Evolutionary conservation across 106 monocot species (phyloP).

Genomic region (Dioscorea zingiberensis): DNA sequence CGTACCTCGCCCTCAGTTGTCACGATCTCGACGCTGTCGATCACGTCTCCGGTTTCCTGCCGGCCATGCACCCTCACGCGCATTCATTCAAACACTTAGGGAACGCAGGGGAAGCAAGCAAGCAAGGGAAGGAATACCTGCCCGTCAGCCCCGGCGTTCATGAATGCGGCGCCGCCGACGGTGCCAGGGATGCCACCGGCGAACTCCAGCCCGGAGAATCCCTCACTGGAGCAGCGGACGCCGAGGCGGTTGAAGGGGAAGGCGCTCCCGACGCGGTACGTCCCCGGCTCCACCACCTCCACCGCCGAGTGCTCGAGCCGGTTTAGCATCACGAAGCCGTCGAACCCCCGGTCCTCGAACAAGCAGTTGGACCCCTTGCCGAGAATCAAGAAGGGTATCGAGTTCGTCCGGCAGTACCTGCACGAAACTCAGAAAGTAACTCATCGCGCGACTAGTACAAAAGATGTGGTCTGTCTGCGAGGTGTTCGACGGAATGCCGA

Average conservation of each 20-base stretch:
- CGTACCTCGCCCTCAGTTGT: constrained; percentile 12
- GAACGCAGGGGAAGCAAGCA: neutral
- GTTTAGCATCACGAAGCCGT: constrained; percentile 28
- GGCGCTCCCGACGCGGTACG: constrained; percentile 28
- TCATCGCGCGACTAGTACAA: no score
- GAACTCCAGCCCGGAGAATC: constrained; percentile 29
- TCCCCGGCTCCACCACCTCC: constrained; percentile 11
- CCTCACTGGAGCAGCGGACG: constrained; percentile 10
- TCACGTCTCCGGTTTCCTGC: constrained; percentile 26
- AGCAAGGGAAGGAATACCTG: constrained; percentile 7
- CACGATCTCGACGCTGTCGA: constrained; percentile 24
- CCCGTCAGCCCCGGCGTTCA: constrained; percentile 28
- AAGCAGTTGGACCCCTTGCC: constrained; percentile 33
- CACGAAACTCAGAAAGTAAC: neutral
- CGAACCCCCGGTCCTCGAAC: constrained; percentile 35
- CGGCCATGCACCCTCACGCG: neutral
- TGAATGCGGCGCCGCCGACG: constrained; percentile 25
- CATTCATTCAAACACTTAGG: no score
- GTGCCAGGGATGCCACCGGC: constrained; percentile 25
- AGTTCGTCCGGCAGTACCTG: constrained; percentile 4
- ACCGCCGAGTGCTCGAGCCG: constrained; percentile 8
- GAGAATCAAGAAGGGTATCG: constrained; percentile 9
- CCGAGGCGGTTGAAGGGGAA: constrained; percentile 24
- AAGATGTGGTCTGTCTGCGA: neutral
- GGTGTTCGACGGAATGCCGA: neutral